Evolutionary conservation across 306 rosid species (phyloP).

Genomic region (Casuarina cunninghamiana): DNA sequence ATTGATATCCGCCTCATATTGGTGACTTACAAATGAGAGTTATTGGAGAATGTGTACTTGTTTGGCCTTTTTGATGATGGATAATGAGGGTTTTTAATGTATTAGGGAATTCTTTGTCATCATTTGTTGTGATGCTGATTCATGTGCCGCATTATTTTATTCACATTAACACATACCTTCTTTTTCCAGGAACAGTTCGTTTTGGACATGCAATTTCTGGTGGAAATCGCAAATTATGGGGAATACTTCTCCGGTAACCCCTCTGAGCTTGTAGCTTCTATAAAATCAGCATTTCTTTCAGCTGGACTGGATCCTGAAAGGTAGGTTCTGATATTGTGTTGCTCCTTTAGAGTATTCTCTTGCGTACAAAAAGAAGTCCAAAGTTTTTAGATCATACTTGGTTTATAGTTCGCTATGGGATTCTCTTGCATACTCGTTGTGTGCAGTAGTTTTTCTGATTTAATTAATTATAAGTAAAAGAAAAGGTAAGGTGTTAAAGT

Average conservation of each 20-base stretch:
- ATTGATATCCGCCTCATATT: not conserved
- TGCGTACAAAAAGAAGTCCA: not conserved
- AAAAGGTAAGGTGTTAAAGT: no score
- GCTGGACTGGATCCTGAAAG: conserved; percentile 56
- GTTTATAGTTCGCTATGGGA: not conserved
- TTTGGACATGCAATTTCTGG: conserved; percentile 71
- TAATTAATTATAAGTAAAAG: no score
- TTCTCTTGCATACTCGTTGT: not conserved
- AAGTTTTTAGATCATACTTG: not conserved
- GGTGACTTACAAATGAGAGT: not conserved
- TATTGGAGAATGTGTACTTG: not conserved
- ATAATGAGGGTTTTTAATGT: not conserved
- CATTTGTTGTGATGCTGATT: conserved; percentile 9
- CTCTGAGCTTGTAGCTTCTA: conserved; percentile 47
- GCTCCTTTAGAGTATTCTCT: not conserved
- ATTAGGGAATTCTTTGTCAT: not conserved
- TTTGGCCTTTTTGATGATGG: not conserved
- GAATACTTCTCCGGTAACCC: conserved; percentile 63
- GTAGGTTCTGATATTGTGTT: conserved; percentile 30
- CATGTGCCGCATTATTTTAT: conserved; percentile 18
- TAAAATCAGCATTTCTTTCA: conserved; percentile 61
- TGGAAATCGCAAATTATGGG: conserved; percentile 60
- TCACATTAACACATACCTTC: not conserved
- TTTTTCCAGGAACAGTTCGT: conserved; percentile 47
- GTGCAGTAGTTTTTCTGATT: not conserved